Evolutionary conservation across 768 basidiomycete species (phyloP), one percentile per base, ranked within the genome.

Genomic region (Glaciozyma martinii): DNA sequence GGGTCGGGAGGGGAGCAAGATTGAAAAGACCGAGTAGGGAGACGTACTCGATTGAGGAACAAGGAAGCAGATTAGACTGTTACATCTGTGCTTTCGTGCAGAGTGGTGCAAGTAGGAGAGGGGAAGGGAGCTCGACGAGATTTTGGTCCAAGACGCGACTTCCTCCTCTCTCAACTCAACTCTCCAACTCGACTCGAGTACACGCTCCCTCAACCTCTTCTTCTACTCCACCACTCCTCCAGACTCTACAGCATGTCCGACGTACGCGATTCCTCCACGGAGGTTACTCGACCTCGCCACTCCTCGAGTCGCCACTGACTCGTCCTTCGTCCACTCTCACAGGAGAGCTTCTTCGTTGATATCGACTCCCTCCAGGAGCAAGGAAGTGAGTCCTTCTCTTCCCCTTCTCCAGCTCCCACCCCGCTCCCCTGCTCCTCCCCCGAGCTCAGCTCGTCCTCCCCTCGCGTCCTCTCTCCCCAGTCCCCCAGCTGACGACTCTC

Each of bases 1-100:
- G 3, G 79, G 81, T 76, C 81, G 91, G 62, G 72, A 82, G 19
- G 80, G 85, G 59, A 93, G 90, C 76, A 82, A 78, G 66, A 91
- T 95, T 46, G 81, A 80, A 50, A 87, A 85, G 74, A 47, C 54
- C 18, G 32, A 54, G 32, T 54, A 54, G 46, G n/a, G 44, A 15
- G 12, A 40, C 37, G 37, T 13, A 40, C 37, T 40, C 37, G 37
- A 13, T 40, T 40, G 37, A 13, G 5, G 37, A 40, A 40, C 37
- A 13, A 40, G 15, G 37, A 40, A 12, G 37, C 37, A 40, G 37
- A 13, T 40, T 40, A 40, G 37, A 40, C 37, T 6, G 37, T 5
- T 33, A 33, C 33, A 33, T 33, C 33, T n/a, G n/a, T n/a, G n/a
- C n/a, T n/a, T n/a, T n/a, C n/a, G n/a, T n/a, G n/a, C n/a, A n/a